These are phyloP conservation scores for Pholiota conissans DNA, from an alignment of 768 basidiomycete genomes.

Conservation along the genomic window DNA sequence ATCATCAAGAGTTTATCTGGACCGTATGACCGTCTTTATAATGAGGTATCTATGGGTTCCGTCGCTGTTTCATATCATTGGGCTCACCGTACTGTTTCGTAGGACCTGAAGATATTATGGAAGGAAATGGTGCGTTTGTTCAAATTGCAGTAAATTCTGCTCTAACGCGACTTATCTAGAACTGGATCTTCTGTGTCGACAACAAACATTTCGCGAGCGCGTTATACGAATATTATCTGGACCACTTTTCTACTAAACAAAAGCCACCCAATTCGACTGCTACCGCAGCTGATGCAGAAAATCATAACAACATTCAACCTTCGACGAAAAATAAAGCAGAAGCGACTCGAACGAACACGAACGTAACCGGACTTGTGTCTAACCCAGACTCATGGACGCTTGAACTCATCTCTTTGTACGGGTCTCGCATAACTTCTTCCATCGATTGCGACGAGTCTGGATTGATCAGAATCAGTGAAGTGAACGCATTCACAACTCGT, in stretches of 20 bases:
- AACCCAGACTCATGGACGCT: slow-evolving; percentile 21
- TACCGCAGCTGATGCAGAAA: neutral
- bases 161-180: too few relatives aligned
- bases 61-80: neutral
- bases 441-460: slow-evolving; percentile 22
- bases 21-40: slow-evolving; percentile 7
- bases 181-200: slow-evolving; percentile 27
- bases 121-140: slow-evolving; percentile 15
- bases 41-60: neutral
- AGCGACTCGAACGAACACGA: neutral
- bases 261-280: neutral
- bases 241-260: slow-evolving; percentile 13
- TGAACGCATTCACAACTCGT: slow-evolving; percentile 15
- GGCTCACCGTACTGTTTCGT: neutral
- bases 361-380: slow-evolving; percentile 1
- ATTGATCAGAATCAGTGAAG: slow-evolving; percentile 23
- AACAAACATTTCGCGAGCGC: slow-evolving; percentile 19
- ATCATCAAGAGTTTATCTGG: slow-evolving; percentile 7
- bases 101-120: slow-evolving; percentile 14
- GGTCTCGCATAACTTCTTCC: slow-evolving; percentile 10
- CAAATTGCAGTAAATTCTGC: too few relatives aligned
- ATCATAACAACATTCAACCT: neutral
- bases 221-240: slow-evolving; percentile 22
- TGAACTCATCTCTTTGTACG: slow-evolving; percentile 14
- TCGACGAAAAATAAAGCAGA: neutral